Conservation (phyloP, 352 stramenopile species). For the Paralagenidium karlingii region DNA sequence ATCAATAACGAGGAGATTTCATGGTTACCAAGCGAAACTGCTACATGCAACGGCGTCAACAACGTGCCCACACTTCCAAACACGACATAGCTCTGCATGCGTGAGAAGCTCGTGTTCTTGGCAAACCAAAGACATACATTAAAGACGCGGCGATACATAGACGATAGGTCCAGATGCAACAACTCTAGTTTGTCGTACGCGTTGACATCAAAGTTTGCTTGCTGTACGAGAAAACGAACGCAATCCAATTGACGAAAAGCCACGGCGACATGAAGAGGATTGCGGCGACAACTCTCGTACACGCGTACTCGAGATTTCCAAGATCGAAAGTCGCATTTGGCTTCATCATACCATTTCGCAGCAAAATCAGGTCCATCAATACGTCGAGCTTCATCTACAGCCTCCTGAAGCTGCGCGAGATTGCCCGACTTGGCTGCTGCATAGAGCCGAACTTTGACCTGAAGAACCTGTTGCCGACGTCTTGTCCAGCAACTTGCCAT, state of each 20-base stretch:
- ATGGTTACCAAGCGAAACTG: constrained; percentile 4
- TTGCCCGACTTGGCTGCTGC: constrained; percentile 48
- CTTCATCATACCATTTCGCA: constrained; percentile 50
- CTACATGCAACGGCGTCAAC: not conserved
- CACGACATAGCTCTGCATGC: not conserved
- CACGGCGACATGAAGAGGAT: constrained; percentile 63
- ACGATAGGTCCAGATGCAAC: constrained; percentile 49
- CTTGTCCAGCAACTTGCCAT: no score
- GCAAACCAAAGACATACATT: no score
- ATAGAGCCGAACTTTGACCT: no score
- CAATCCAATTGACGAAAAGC: constrained; percentile 59
- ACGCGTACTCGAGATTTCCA: no score
- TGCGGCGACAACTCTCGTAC: constrained; percentile 33
- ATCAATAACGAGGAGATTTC: constrained; percentile 48
- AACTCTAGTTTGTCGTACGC: constrained; percentile 66
- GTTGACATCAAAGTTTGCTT: constrained; percentile 53
- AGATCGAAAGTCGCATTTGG: no score
- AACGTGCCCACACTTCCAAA: not conserved
- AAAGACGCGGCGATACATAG: no score
- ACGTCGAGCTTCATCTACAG: constrained; percentile 32
- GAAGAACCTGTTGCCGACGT: no score
- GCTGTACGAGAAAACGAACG: constrained; percentile 41
- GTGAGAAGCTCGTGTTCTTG: no score
- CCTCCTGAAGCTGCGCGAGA: constrained; percentile 24
- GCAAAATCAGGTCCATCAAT: constrained; percentile 52